Evolutionary conservation across 306 rosid species (phyloP), one percentile per base, ranked within the genome.

Genomic region (Casuarina cunninghamiana): DNA sequence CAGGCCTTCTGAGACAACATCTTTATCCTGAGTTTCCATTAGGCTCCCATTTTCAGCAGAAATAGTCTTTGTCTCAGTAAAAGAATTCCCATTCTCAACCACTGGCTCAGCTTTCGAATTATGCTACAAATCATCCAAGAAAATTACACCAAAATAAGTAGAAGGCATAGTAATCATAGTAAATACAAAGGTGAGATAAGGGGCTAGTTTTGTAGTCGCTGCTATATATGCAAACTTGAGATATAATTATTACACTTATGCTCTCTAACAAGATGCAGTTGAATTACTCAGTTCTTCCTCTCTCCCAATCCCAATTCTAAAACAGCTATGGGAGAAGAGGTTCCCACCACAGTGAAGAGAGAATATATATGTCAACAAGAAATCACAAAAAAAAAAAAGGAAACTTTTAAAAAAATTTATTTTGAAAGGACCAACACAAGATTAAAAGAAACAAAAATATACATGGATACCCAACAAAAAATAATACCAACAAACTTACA

Each of bases 41-140:
- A 77, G 77, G 71, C 72, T 88, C 83, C 98, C 94, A 83, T 88
- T 89, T 85, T 90, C 97, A 77, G 88, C 60, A 60, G 91, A 74
- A 54, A 92, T 86, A 45, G 89, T 90, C 87, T 94, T 90, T 16
- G 84, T 90, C 86, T 94, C 96, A 10, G 94, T 91, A 78, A 89
- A 81, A 77, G 89, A 76, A 76, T 82, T 84, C 72, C 92, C 97
- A 87, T 94, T 94, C 87, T 86, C 90, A 51, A 80, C 78, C 51
- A 90, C 84, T 44, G 96, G 87, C 79, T 87, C 96, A 85, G 55
- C 77, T 70, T 87, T 90, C 86, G 89, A 79, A 84, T 84, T 81
- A 72, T 90, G 84, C 98, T 92, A 87, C 43, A 79, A 82, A 72
- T 67, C 75, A 71, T 80, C 84, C 71, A 58, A 79, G 54, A 69